These are phyloP conservation scores for Colletotrichum incanum DNA, from an alignment of 2,329 filamentous ascomycete genomes.

Conservation along the genomic window DNA sequence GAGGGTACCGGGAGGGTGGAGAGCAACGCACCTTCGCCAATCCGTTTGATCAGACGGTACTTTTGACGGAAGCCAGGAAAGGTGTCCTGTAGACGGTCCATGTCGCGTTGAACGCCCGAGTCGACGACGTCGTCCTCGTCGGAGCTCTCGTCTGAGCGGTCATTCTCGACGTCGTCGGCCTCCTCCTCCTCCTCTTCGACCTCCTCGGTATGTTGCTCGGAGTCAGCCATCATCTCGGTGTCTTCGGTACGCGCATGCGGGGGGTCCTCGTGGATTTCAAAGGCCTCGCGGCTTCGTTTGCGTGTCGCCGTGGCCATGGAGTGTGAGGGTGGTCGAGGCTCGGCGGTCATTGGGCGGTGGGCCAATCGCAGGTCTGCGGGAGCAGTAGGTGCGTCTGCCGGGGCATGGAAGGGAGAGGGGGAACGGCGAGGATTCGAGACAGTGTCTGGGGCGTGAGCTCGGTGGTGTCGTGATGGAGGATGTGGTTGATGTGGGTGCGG, in stretches of 20 bases:
- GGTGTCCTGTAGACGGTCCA: constrained; percentile 84
- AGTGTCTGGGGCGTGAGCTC: constrained; percentile 3
- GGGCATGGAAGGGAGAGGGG: constrained; percentile 40
- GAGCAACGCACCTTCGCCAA: constrained; percentile 84
- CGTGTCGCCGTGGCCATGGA: constrained; percentile 39
- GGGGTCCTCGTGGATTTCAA: constrained; percentile 67
- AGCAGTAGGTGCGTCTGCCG: constrained; percentile 10
- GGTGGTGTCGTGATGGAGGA: not conserved
- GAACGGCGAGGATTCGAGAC: constrained; percentile 19
- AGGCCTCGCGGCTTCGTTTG: constrained; percentile 54
- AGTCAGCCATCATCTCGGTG: constrained; percentile 65
- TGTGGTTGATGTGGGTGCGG: not conserved
- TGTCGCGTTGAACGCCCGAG: constrained; percentile 83
- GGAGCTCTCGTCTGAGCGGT: constrained; percentile 62
- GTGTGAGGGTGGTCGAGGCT: constrained; percentile 4
- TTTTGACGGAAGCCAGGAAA: constrained; percentile 88
- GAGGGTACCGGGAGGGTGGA: constrained; percentile 36
- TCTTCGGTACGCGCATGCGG: constrained; percentile 60
- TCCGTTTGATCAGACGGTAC: constrained; percentile 94
- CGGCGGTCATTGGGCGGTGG: constrained; percentile 38
- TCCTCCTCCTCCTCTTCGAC: constrained; percentile 59
- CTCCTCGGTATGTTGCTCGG: constrained; percentile 54
- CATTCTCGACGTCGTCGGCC: constrained; percentile 56
- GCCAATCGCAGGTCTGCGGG: constrained; percentile 32
- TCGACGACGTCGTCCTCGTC: constrained; percentile 78